Base-by-base conservation (phyloP, 495 filamentous ascomycete genomes). In the Penicillium malachiteum region DNA sequence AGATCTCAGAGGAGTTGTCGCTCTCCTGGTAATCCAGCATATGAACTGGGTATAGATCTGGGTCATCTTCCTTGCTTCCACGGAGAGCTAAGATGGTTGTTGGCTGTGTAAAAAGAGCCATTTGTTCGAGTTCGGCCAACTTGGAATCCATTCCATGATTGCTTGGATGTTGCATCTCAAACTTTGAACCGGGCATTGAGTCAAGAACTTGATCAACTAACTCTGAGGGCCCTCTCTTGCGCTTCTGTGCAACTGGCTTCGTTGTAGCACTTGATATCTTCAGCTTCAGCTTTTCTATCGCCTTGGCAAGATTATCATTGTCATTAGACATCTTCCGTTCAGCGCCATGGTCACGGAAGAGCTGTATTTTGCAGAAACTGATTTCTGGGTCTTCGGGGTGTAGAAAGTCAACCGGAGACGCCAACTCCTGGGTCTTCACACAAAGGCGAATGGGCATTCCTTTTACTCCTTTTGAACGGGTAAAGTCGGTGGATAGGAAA, bases 401-500 rank as follows among this genome's bases (percentile, higher is more conserved):
- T 7, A 10, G 30, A 2, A 82, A 75, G 7, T 48, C 42, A 12
- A 6, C 21, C 3, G 77, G 71, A 0, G 65, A 64, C 1, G 69
- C 69, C 0, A 90, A 58, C 13, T 83, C 66, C 46, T 92, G 86
- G 0, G 94, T 97, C 70, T 97, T 96, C 8, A 91, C 84, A 67
- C 93, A 97, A 5, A 98, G 79, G 37, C 94, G 74, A 11, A 98
- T 91, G 0, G 93, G 91, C 50, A 96, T 94, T 16, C 94, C 94
- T 68, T 96, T 97, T 17, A 98, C 93, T 34, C 94, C 94, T 60
- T 97, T 97, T 8, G 94, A 97, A 63, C 96, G 92, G 66, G 91
- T 97, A 66, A 97, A 98, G 65, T 98, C 94, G 12, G 94, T 98
- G 0, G 94, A 98, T 0, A 97, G 80, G 65, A 98, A 98, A 70